A percentile compares a stretch with the other conserved stretches of the same genome.
phyloP scores from a whole-genome alignment of 306 rosid species.

The Abrus pulchellus region DNA sequence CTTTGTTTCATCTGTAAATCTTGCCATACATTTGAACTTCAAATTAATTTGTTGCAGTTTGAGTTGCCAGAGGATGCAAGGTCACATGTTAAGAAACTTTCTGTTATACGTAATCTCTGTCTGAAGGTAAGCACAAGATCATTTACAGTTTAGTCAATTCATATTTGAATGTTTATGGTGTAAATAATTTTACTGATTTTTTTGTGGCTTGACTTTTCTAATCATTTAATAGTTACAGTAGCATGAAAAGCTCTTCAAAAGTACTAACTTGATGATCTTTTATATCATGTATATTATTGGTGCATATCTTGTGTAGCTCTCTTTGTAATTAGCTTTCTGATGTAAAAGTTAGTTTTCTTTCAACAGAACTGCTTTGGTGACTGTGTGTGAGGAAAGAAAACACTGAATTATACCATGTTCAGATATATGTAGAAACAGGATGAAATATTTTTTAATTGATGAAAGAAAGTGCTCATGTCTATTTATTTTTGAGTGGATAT shows the following conservation, averaged over 20 bases:
- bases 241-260: constrained; percentile 35
- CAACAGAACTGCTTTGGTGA: too few species aligned
- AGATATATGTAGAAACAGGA: too few species aligned
- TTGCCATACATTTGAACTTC: constrained; percentile 5
- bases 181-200: constrained; percentile 2
- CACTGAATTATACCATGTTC: too few species aligned
- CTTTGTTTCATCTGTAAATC: constrained; percentile 24
- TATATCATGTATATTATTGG: background rate
- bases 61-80: constrained; percentile 83
- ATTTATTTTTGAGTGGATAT: too few species aligned
- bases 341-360: too few species aligned
- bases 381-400: too few species aligned
- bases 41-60: constrained; percentile 64
- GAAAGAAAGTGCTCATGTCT: too few species aligned
- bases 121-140: constrained; percentile 70
- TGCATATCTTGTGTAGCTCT: too few species aligned
- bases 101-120: constrained; percentile 90
- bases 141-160: constrained; percentile 35
- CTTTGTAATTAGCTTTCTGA: too few species aligned
- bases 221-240: constrained; percentile 8
- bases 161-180: constrained; percentile 20
- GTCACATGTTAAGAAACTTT: constrained; percentile 73
- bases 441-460: too few species aligned
- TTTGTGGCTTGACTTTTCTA: constrained; percentile 4
- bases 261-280: background rate